Percentiles rank a stretch among this genome's conserved stretches.
Evolutionary conservation across 257 asterid species (phyloP).

Genomic region (Dorcoceras hygrometricum): DNA sequence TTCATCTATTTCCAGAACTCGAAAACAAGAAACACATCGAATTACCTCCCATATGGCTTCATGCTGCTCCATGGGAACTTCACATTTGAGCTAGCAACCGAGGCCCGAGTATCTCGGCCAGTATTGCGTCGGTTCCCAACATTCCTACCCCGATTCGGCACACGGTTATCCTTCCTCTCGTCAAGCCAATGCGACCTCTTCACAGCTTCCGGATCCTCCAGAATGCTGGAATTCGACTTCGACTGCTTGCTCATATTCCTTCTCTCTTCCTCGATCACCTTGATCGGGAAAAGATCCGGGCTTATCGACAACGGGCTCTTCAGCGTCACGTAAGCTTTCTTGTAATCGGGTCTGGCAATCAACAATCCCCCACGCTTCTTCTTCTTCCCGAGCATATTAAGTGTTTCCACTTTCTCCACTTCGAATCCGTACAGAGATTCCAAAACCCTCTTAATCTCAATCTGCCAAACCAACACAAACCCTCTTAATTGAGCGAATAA

Average conservation of each 20-base stretch:
- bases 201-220: slow-evolving; percentile 68
- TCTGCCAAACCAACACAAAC: slow-evolving; percentile 39
- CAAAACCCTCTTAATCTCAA: slow-evolving; percentile 89
- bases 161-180: slow-evolving; percentile 41
- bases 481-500: neutral
- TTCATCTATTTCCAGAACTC: neutral
- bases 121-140: slow-evolving; percentile 27
- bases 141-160: slow-evolving; percentile 29
- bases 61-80: slow-evolving; percentile 94
- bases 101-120: slow-evolving; percentile 17
- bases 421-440: slow-evolving; percentile 91
- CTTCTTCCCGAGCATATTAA: slow-evolving; percentile 96
- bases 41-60: slow-evolving; percentile 53
- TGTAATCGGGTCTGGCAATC: slow-evolving; percentile 73
- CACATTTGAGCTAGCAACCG: slow-evolving; percentile 27
- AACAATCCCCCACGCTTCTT: slow-evolving; percentile 80
- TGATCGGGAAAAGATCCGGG: slow-evolving; percentile 70
- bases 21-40: neutral
- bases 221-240: slow-evolving; percentile 62
- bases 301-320: slow-evolving; percentile 63
- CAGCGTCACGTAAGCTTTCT: slow-evolving; percentile 86
- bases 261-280: slow-evolving; percentile 63
- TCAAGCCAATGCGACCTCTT: slow-evolving; percentile 91
- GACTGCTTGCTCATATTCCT: slow-evolving; percentile 48
- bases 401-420: slow-evolving; percentile 80